These are phyloP conservation scores for Jamesozyma jinghongensis DNA, from an alignment of 805 yeast genomes.

Conservation along the genomic window DNA sequence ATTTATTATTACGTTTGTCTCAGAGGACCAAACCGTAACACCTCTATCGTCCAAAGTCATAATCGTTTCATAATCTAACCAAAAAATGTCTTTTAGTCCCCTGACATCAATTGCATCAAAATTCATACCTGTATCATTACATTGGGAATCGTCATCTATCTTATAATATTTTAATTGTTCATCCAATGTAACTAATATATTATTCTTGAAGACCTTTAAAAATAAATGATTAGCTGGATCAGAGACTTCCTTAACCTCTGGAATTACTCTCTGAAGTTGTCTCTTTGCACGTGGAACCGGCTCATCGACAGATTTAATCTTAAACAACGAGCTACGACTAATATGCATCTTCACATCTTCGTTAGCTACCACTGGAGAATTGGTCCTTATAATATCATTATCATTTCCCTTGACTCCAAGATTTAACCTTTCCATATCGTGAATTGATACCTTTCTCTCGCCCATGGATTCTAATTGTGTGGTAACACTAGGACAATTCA, in stretches of 20 bases:
- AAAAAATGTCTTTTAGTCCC: slow-evolving; percentile 13
- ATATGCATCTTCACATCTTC: no score
- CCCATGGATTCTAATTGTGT: slow-evolving; percentile 19
- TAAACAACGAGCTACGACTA: no score
- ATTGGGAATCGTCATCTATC: slow-evolving; percentile 7
- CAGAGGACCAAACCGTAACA: slow-evolving; percentile 14
- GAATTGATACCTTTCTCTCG: slow-evolving; percentile 14
- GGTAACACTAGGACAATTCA: slow-evolving; percentile 24
- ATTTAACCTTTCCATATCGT: slow-evolving; percentile 20
- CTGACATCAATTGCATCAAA: slow-evolving; percentile 1
- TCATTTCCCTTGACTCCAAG: slow-evolving; percentile 6
- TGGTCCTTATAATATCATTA: neutral
- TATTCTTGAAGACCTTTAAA: slow-evolving; percentile 8
- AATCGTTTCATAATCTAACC: slow-evolving; percentile 18
- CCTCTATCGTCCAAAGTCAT: slow-evolving; percentile 16
- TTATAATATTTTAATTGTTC: slow-evolving; percentile 5
- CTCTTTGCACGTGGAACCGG: no score
- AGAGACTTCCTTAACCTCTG: neutral
- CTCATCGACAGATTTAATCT: no score
- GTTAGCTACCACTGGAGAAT: neutral
- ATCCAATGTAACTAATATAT: slow-evolving; percentile 8
- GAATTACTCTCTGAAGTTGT: no score
- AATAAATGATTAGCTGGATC: neutral
- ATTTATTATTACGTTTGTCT: slow-evolving; percentile 8
- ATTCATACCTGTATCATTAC: slow-evolving; percentile 4